These are phyloP conservation scores for Daedaleopsis sinensis DNA, from an alignment of 768 basidiomycete species.

Conservation along the genomic window DNA sequence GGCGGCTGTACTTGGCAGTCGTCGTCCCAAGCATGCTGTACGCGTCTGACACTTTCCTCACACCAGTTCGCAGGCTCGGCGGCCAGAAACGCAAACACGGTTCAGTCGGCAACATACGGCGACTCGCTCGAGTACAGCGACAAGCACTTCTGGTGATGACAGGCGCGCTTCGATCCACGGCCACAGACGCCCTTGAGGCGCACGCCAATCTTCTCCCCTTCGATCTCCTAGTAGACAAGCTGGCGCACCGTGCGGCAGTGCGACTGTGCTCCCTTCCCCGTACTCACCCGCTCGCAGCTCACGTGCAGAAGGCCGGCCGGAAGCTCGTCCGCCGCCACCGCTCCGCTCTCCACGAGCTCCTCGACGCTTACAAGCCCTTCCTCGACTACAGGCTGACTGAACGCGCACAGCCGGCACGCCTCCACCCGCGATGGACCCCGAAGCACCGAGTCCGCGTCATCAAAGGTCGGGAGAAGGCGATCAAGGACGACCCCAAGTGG, in stretches of 20 bases:
- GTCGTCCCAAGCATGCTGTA: constrained; percentile 36
- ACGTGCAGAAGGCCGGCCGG: neutral
- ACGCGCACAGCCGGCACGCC: no score
- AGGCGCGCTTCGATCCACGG: neutral
- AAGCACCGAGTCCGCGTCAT: neutral
- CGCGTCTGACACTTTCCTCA: constrained; percentile 13
- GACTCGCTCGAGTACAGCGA: constrained; percentile 19
- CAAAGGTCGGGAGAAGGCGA: no score
- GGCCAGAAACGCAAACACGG: neutral
- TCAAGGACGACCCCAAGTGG: neutral
- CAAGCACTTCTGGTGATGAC: constrained; percentile 18
- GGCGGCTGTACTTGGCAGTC: constrained; percentile 28
- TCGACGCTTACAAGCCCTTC: neutral
- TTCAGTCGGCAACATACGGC: neutral
- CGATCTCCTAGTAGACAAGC: neutral
- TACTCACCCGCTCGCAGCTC: constrained; percentile 8
- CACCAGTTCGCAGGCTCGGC: neutral
- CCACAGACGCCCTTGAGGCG: neutral
- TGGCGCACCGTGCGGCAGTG: neutral
- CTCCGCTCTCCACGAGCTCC: neutral
- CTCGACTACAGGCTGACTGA: neutral
- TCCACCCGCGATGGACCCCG: neutral
- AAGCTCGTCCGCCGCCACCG: neutral
- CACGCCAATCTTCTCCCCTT: neutral
- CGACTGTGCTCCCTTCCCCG: constrained; percentile 4